A percentile compares a stretch with the other conserved stretches of the same genome.
phyloP scores from a whole-genome alignment of 2,329 filamentous ascomycete species.

The Scytalidium lignicola region DNA sequence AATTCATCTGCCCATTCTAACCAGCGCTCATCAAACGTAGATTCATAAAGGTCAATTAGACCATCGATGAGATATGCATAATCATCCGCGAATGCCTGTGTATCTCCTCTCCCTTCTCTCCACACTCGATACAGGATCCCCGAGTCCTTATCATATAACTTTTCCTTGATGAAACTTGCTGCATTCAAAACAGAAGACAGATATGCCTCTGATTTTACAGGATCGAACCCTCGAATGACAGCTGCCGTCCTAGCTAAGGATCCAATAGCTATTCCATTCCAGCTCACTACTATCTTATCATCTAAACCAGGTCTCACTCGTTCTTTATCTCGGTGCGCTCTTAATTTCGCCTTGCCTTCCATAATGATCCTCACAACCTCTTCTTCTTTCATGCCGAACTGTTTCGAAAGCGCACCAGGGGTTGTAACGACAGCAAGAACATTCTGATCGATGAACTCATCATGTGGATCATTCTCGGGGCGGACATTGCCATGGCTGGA shows the following conservation, averaged over 20 bases:
- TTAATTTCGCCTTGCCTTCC: constrained; percentile 62
- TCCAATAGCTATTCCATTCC: constrained; percentile 85
- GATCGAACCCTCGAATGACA: constrained; percentile 57
- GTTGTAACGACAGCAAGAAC: constrained; percentile 70
- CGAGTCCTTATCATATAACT: constrained; percentile 63
- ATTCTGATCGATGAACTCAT: constrained; percentile 93
- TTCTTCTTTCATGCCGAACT: constrained; percentile 66
- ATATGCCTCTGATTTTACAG: constrained; percentile 54
- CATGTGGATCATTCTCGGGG: constrained; percentile 77
- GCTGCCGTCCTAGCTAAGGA: constrained; percentile 72
- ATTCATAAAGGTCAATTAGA: constrained; percentile 77
- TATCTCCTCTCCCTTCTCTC: constrained; percentile 58
- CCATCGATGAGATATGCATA: constrained; percentile 86
- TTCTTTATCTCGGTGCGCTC: constrained; percentile 65
- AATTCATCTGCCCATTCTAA: constrained; percentile 77
- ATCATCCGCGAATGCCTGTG: constrained; percentile 82
- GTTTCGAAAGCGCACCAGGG: constrained; percentile 62
- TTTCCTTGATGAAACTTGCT: constrained; percentile 64
- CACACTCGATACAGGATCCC: constrained; percentile 70
- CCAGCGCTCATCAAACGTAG: constrained; percentile 70
- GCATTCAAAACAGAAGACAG: constrained; percentile 61
- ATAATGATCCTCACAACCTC: constrained; percentile 65
- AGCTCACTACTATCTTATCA: constrained; percentile 80
- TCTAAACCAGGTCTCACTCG: constrained; percentile 75
- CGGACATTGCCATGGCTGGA: constrained; percentile 80